Percentiles rank a stretch among this genome's conserved stretches.
Conservation (phyloP, 768 basidiomycete species). For the Lactarius tabidus region DNA sequence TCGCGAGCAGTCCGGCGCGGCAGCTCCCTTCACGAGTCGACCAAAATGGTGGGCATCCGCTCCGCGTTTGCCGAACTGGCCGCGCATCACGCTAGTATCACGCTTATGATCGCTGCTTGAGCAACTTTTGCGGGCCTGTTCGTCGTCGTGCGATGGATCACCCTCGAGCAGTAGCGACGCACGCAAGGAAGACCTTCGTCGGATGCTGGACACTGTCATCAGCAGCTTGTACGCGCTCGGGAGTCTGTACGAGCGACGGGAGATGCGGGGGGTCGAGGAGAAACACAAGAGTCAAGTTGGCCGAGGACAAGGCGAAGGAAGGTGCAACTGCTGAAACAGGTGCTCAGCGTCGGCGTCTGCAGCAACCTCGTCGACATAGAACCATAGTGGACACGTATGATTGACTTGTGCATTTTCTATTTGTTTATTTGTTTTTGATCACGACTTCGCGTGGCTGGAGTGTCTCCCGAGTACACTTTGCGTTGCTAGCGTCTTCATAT, state of each 20-base stretch:
- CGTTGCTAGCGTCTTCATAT: neutral
- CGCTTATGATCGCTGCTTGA: slow-evolving; percentile 49
- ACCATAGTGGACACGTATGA: neutral
- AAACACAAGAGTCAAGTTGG: slow-evolving; percentile 58
- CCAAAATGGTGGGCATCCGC: slow-evolving; percentile 51
- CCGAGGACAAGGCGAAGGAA: slow-evolving; percentile 64
- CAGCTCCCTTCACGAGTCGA: slow-evolving; percentile 41
- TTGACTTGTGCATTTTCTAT: neutral
- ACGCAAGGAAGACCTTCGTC: slow-evolving; percentile 58
- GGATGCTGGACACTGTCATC: slow-evolving; percentile 63
- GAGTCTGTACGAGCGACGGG: slow-evolving; percentile 63
- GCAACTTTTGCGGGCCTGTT: slow-evolving; percentile 38
- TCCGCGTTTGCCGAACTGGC: slow-evolving; percentile 58
- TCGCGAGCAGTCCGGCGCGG: slow-evolving; percentile 69
- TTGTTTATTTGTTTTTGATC: neutral
- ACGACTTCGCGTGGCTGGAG: neutral
- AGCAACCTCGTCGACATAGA: slow-evolving; percentile 16
- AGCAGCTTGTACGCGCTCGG: slow-evolving; percentile 61
- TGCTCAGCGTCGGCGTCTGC: slow-evolving; percentile 38
- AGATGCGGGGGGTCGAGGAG: slow-evolving; percentile 67
- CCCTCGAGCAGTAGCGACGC: no score
- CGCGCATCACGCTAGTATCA: slow-evolving; percentile 44
- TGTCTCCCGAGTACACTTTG: neutral
- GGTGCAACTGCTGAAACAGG: slow-evolving; percentile 63
- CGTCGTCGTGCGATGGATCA: slow-evolving; percentile 50